Conservation (phyloP, 2,329 filamentous ascomycete genomes). For the Zelopaecilomyces penicillatus region DNA sequence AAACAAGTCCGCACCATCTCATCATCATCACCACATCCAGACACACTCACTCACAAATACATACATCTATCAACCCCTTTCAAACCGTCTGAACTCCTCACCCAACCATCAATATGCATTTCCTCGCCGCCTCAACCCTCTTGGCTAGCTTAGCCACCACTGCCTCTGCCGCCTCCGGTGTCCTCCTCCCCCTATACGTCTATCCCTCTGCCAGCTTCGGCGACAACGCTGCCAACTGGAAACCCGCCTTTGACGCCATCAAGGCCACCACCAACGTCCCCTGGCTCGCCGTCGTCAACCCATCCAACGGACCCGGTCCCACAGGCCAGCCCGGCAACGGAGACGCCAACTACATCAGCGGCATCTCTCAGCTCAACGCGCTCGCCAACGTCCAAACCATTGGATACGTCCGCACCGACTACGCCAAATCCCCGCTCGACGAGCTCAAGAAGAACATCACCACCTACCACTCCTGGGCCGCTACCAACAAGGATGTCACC, state of each 20-base stretch:
- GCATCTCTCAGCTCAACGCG: conserved; percentile 14
- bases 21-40: too few relatives aligned
- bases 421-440: conserved; percentile 8
- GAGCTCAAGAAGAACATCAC: conserved; percentile 16
- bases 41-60: too few relatives aligned
- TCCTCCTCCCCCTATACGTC: conserved; percentile 13
- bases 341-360: conserved; percentile 15
- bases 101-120: too few relatives aligned
- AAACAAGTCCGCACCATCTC: too few relatives aligned
- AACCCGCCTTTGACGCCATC: conserved; percentile 12
- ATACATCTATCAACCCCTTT: too few relatives aligned
- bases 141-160: too few relatives aligned
- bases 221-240: conserved; percentile 16
- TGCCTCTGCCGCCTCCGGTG: not conserved
- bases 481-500: conserved; percentile 5
- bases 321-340: conserved; percentile 12
- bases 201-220: conserved; percentile 13
- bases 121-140: too few relatives aligned
- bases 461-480: conserved; percentile 12
- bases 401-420: conserved; percentile 17
- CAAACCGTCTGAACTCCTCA: too few relatives aligned
- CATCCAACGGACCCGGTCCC: conserved; percentile 14
- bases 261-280: conserved; percentile 5
- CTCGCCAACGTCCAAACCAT: conserved; percentile 14
- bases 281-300: conserved; percentile 15